Evolutionary conservation across 2,329 filamentous ascomycete genomes (phyloP).

Genomic region (Pseudogymnoascus sp.): DNA sequence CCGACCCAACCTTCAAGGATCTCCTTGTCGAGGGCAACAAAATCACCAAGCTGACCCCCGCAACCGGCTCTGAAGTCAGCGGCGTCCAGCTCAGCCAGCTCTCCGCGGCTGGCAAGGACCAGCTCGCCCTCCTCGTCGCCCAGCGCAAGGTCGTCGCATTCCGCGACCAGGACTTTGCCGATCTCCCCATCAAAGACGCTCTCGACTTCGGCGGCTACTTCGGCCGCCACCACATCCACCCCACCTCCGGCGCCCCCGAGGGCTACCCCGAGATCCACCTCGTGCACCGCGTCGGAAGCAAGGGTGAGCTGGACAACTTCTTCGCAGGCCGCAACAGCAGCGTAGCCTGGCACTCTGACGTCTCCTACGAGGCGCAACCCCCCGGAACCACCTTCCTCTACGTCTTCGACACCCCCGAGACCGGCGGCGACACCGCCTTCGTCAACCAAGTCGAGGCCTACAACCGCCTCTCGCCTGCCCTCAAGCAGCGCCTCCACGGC

Average conservation of each 20-base stretch:
- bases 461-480: slow-evolving; percentile 66
- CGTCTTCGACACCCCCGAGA: slow-evolving; percentile 70
- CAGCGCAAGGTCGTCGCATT: slow-evolving; percentile 74
- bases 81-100: slow-evolving; percentile 66
- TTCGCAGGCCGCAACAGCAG: slow-evolving; percentile 66
- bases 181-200: slow-evolving; percentile 61
- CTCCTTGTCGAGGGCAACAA: slow-evolving; percentile 48
- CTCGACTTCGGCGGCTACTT: slow-evolving; percentile 67
- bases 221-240: slow-evolving; percentile 74
- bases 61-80: slow-evolving; percentile 63
- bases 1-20: slow-evolving; percentile 60
- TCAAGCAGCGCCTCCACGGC: slow-evolving; percentile 72
- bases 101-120: slow-evolving; percentile 61
- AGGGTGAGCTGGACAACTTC: slow-evolving; percentile 52
- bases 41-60: slow-evolving; percentile 58
- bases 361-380: slow-evolving; percentile 81
- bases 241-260: slow-evolving; percentile 65
- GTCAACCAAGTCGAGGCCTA: slow-evolving; percentile 75
- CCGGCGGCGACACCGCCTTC: slow-evolving; percentile 80
- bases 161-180: slow-evolving; percentile 64
- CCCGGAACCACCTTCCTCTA: slow-evolving; percentile 87
- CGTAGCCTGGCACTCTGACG: slow-evolving; percentile 83
- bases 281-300: slow-evolving; percentile 63
- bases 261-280: slow-evolving; percentile 70
- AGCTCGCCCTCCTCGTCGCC: slow-evolving; percentile 66